phyloP scores from a whole-genome alignment of 208 protist genomes.

The Trypanosoma platydactyli region DNA sequence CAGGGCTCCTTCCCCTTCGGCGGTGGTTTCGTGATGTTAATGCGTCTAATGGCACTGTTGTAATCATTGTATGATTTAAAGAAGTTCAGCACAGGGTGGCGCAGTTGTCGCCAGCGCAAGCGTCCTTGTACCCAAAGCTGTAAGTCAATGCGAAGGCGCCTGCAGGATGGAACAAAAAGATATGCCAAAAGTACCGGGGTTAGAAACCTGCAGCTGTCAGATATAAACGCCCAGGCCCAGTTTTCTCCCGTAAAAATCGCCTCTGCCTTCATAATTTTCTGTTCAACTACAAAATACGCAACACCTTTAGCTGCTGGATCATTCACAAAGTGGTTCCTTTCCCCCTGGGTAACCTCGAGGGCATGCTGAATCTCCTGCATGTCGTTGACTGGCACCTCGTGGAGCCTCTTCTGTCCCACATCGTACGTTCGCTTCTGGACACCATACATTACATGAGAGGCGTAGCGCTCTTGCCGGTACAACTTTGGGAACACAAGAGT shows the following conservation, averaged over 20 bases:
- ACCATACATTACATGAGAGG: slow-evolving; percentile 75
- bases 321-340: slow-evolving; percentile 84
- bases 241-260: slow-evolving; percentile 86
- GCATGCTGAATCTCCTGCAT: slow-evolving; percentile 75
- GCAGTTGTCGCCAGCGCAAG: slow-evolving; percentile 70
- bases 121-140: slow-evolving; percentile 64
- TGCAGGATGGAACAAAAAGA: slow-evolving; percentile 76
- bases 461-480: slow-evolving; percentile 69
- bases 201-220: slow-evolving; percentile 82
- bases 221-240: slow-evolving; percentile 89
- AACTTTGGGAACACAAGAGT: slow-evolving; percentile 71
- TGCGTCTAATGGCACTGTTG: slow-evolving; percentile 68
- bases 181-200: slow-evolving; percentile 64
- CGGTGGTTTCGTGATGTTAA: slow-evolving; percentile 79
- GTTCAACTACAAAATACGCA: slow-evolving; percentile 85
- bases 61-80: slow-evolving; percentile 88
- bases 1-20: slow-evolving; percentile 70
- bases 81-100: slow-evolving; percentile 86
- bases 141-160: slow-evolving; percentile 65
- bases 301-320: slow-evolving; percentile 58
- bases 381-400: slow-evolving; percentile 69
- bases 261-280: slow-evolving; percentile 84
- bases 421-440: slow-evolving; percentile 86
- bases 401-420: slow-evolving; percentile 39
- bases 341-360: slow-evolving; percentile 47